Conservation (phyloP, 2,329 filamentous ascomycete genomes). For the Phaeosphaeria sp. region DNA sequence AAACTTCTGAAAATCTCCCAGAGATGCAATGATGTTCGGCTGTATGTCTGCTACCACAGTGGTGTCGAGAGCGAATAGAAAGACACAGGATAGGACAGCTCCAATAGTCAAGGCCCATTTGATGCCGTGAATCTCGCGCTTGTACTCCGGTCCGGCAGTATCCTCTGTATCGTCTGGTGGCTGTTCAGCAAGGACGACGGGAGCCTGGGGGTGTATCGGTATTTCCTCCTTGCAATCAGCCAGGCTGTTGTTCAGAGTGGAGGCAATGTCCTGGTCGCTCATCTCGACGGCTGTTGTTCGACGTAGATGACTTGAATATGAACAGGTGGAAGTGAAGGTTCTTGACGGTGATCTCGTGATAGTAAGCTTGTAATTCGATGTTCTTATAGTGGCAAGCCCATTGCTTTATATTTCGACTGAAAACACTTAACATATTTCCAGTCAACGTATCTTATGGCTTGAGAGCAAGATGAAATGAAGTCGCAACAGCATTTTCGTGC, state of each 20-base stretch:
- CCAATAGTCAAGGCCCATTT: background rate
- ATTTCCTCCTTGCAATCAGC: background rate
- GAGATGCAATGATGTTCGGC: background rate
- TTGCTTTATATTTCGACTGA: too few relatives aligned
- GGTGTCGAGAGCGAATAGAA: constrained; percentile 2
- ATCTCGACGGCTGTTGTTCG: background rate
- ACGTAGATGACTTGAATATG: background rate
- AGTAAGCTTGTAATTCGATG: too few relatives aligned
- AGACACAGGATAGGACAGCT: background rate
- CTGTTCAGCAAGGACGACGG: background rate
- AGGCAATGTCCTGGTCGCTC: background rate
- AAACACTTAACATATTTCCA: too few relatives aligned
- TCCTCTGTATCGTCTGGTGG: background rate
- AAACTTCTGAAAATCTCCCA: background rate
- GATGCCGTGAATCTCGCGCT: background rate
- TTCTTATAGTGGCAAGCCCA: too few relatives aligned
- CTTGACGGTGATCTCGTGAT: too few relatives aligned
- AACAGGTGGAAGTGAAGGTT: too few relatives aligned
- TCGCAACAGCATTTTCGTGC: background rate
- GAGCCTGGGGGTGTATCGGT: background rate
- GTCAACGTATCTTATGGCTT: too few relatives aligned
- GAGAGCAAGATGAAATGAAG: background rate
- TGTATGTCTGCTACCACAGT: constrained; percentile 3
- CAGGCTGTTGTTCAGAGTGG: background rate
- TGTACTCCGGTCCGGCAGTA: background rate